These are phyloP conservation scores for Podosphaera leucotricha DNA, from an alignment of 2,329 filamentous ascomycete genomes.

Conservation along the genomic window DNA sequence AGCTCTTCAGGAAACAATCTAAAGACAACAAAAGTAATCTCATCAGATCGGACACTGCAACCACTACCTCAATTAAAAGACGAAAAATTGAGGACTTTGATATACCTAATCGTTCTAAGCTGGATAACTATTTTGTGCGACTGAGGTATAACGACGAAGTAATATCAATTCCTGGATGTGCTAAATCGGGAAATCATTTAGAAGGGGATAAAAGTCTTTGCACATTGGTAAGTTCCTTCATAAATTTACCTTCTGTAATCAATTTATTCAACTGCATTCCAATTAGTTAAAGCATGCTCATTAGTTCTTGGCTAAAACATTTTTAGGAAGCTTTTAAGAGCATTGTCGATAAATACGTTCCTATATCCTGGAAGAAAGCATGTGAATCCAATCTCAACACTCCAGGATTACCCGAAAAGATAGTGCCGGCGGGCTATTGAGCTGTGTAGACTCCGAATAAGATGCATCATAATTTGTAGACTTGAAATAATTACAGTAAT, in stretches of 20 bases:
- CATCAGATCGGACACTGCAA: slow-evolving; percentile 13
- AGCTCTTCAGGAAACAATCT: slow-evolving; percentile 47
- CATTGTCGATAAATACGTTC: slow-evolving; percentile 78
- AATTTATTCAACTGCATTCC: no score
- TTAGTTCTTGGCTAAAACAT: slow-evolving; percentile 1
- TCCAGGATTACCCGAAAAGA: slow-evolving; percentile 12
- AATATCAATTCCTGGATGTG: slow-evolving; percentile 64
- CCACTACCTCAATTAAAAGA: slow-evolving; percentile 26
- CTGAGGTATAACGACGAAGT: slow-evolving; percentile 76
- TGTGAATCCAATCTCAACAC: slow-evolving; percentile 32
- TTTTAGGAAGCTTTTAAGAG: slow-evolving; percentile 63
- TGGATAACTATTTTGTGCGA: slow-evolving; percentile 67
- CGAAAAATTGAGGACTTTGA: slow-evolving; percentile 32
- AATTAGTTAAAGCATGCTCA: background rate
- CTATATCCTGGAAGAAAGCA: slow-evolving; percentile 48
- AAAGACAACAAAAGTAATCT: slow-evolving; percentile 11
- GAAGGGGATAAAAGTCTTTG: slow-evolving; percentile 75
- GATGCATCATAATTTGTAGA: background rate
- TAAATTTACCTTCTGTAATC: no score
- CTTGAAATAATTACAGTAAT: no score
- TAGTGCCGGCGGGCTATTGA: slow-evolving; percentile 15
- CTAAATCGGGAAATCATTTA: slow-evolving; percentile 52
- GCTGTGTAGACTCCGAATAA: background rate
- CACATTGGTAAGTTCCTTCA: slow-evolving; percentile 36
- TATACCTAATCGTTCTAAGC: slow-evolving; percentile 28